Conservation (phyloP, 495 filamentous ascomycete species). For the Paragyromitra xinjiangensis region DNA sequence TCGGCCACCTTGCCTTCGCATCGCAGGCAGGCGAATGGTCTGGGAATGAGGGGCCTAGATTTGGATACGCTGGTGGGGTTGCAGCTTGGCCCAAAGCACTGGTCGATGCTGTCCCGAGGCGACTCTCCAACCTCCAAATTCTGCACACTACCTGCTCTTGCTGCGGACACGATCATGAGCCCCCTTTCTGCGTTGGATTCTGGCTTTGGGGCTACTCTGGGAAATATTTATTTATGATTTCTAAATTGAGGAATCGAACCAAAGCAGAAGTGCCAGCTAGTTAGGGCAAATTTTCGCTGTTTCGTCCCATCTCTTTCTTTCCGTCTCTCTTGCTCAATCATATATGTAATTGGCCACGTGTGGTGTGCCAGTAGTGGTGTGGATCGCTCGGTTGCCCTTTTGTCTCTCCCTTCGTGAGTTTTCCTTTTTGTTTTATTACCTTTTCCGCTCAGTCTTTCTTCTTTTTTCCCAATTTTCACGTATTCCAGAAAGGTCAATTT, state of each 20-base stretch:
- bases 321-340: background rate
- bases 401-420: conserved; percentile 44
- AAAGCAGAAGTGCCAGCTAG: background rate
- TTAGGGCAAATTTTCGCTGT: conserved; percentile 19
- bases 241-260: background rate
- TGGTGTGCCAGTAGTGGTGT: conserved; percentile 37
- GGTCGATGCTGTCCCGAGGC: conserved; percentile 33
- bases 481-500: conserved; percentile 32
- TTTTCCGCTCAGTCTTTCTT: conserved; percentile 47
- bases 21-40: conserved; percentile 44
- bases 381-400: conserved; percentile 36
- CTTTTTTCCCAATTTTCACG: conserved; percentile 26
- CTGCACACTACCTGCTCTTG: conserved; percentile 20
- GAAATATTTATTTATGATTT: conserved; percentile 26
- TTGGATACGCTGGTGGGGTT: conserved; percentile 47
- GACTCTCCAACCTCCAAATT: conserved; percentile 38
- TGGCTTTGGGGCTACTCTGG: conserved; percentile 25
- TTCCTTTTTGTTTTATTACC: conserved; percentile 43
- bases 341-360: conserved; percentile 41
- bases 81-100: conserved; percentile 44
- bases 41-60: conserved; percentile 49
- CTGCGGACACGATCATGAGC: conserved; percentile 30
- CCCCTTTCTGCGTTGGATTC: conserved; percentile 42
- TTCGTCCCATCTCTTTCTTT: conserved; percentile 46
- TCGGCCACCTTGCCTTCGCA: conserved; percentile 52